Conservation (phyloP, 2,329 filamentous ascomycete genomes). For the Microsporum audouinii region DNA sequence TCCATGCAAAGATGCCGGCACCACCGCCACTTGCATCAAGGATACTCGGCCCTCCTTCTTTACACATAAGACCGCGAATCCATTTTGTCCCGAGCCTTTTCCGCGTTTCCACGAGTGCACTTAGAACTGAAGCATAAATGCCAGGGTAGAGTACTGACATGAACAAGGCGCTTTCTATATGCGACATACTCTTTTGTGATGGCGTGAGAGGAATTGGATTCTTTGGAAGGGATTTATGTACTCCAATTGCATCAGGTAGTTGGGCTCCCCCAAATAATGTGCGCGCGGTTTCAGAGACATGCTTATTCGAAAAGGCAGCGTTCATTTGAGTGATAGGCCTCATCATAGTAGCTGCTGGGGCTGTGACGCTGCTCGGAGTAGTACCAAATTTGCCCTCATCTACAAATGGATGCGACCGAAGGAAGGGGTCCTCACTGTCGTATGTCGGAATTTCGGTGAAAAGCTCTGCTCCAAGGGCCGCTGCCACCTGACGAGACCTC, state of each 20-base stretch:
- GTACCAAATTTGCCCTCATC: slow-evolving; percentile 62
- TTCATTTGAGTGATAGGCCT: slow-evolving; percentile 60
- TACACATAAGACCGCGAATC: slow-evolving; percentile 45
- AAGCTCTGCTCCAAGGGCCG: slow-evolving; percentile 19
- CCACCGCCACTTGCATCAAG: slow-evolving; percentile 53
- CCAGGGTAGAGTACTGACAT: slow-evolving; percentile 50
- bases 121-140: slow-evolving; percentile 47
- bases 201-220: slow-evolving; percentile 47
- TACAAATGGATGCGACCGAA: slow-evolving; percentile 64
- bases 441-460: slow-evolving; percentile 28
- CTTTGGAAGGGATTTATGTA: slow-evolving; percentile 39
- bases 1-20: slow-evolving; percentile 50
- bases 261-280: slow-evolving; percentile 63
- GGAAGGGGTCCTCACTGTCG: slow-evolving; percentile 32
- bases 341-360: slow-evolving; percentile 60
- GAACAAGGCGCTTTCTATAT: slow-evolving; percentile 51
- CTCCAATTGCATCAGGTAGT: slow-evolving; percentile 67
- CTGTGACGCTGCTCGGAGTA: slow-evolving; percentile 58
- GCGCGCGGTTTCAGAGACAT: slow-evolving; percentile 62
- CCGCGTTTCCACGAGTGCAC: slow-evolving; percentile 48
- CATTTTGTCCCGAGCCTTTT: slow-evolving; percentile 49
- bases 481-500: slow-evolving; percentile 1
- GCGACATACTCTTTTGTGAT: slow-evolving; percentile 45
- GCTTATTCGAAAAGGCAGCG: slow-evolving; percentile 55
- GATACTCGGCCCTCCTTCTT: slow-evolving; percentile 46